phyloP scores from a whole-genome alignment of 2,329 filamentous ascomycete genomes.

The Lecanicillium sp. region DNA sequence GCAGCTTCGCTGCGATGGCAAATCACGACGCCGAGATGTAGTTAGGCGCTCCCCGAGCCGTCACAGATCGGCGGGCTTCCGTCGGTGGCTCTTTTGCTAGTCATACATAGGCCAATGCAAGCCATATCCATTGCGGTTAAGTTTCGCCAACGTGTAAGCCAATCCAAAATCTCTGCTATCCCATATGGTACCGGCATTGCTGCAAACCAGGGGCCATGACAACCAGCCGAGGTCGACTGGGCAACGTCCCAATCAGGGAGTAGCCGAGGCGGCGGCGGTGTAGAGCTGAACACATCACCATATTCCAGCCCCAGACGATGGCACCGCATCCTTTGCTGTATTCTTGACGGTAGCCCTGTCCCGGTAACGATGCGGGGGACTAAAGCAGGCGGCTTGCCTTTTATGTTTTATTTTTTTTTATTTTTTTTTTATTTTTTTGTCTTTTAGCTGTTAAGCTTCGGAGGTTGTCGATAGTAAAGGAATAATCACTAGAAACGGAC shows the following conservation, averaged over 20 bases:
- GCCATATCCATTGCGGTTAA: too few relatives aligned
- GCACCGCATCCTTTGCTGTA: background rate
- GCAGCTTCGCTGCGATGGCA: slow-evolving; percentile 1
- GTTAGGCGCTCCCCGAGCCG: slow-evolving; percentile 2
- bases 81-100: slow-evolving; percentile 1
- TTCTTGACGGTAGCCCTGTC: background rate
- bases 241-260: slow-evolving; percentile 1
- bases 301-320: background rate
- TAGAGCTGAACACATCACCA: slow-evolving; percentile 1
- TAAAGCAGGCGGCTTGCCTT: background rate
- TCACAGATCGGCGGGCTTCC: slow-evolving; percentile 1
- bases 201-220: background rate
- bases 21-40: background rate
- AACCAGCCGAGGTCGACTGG: background rate
- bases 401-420: background rate
- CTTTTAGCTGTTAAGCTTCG: background rate
- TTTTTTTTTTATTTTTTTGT: too few relatives aligned
- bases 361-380: background rate
- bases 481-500: background rate
- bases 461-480: background rate
- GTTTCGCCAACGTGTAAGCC: background rate
- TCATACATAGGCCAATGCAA: background rate
- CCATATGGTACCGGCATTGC: background rate
- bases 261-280: background rate
- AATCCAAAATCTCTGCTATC: slow-evolving; percentile 1